Conservation (phyloP, 768 basidiomycete genomes). For the Pulveroboletus sp. region DNA sequence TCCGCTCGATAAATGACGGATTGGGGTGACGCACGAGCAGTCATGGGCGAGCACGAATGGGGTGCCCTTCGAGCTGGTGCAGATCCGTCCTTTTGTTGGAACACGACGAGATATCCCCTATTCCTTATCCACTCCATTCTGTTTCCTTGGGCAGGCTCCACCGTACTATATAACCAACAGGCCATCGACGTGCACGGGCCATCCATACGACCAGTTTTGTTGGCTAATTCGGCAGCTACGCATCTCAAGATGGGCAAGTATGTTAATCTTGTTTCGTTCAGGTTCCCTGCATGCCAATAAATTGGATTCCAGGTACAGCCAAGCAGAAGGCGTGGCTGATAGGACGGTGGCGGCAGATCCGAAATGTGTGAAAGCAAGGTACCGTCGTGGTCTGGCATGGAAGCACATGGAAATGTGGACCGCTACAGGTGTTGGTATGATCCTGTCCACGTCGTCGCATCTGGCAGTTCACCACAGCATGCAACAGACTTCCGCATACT, state of each 20-base stretch:
- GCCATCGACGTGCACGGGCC: slow-evolving; percentile 37
- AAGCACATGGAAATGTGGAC: slow-evolving; percentile 22
- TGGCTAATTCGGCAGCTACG: slow-evolving; percentile 40
- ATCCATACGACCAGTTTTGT: slow-evolving; percentile 29
- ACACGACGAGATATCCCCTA: no score
- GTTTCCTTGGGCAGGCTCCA: no score
- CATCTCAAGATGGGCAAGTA: slow-evolving; percentile 40
- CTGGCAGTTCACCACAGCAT: background rate
- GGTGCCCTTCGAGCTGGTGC: no score
- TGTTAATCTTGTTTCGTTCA: background rate
- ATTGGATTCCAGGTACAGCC: slow-evolving; percentile 15
- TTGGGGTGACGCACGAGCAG: no score
- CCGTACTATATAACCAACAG: slow-evolving; percentile 21
- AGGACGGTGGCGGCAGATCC: slow-evolving; percentile 29
- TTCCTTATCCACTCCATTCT: no score
- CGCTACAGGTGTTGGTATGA: slow-evolving; percentile 23
- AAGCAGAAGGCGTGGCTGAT: slow-evolving; percentile 28
- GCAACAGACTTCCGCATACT: slow-evolving; percentile 26
- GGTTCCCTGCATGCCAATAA: no score
- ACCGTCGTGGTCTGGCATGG: slow-evolving; percentile 31
- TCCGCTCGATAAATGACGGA: no score
- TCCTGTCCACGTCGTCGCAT: no score
- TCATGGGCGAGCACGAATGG: no score
- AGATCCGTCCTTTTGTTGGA: no score
- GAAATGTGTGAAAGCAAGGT: slow-evolving; percentile 32